Evolutionary conservation across 305 asterid genomes (phyloP).

Genomic region (Ruellia speciosa): DNA sequence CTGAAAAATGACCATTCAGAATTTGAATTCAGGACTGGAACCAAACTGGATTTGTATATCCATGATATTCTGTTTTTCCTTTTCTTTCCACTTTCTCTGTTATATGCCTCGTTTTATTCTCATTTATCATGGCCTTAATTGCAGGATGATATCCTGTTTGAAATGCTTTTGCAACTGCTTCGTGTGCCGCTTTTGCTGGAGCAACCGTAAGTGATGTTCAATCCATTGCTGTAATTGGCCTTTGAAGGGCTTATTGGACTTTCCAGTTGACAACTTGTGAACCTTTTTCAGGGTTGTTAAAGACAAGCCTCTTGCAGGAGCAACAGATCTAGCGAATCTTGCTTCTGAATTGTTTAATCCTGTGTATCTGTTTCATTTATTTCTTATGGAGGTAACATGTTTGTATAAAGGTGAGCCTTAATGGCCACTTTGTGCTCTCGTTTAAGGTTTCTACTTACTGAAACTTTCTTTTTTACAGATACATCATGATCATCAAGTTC

Average conservation of each 20-base stretch:
- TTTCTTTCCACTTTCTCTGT: constrained; percentile 1
- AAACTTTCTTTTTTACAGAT: constrained; percentile 38
- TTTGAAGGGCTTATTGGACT: constrained; percentile 14
- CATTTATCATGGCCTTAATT: constrained; percentile 20
- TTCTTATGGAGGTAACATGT: constrained; percentile 66
- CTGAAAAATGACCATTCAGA: too few species aligned
- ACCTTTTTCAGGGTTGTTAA: constrained; percentile 33
- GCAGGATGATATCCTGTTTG: constrained; percentile 82
- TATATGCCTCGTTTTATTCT: constrained; percentile 12
- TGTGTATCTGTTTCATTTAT: constrained; percentile 60
- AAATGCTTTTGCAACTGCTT: constrained; percentile 72
- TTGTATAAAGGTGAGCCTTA: background rate
- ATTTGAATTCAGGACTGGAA: too few species aligned
- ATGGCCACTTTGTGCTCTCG: constrained; percentile 6
- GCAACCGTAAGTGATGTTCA: constrained; percentile 35
- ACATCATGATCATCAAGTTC: constrained; percentile 90
- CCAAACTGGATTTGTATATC: too few species aligned
- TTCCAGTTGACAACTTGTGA: constrained; percentile 16
- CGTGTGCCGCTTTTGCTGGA: constrained; percentile 35
- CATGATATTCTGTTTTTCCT: background rate
- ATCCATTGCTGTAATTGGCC: constrained; percentile 16
- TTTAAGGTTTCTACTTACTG: background rate
- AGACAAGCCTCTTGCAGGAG: constrained; percentile 25
- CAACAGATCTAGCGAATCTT: constrained; percentile 28
- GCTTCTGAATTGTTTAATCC: constrained; percentile 65